Base-by-base conservation (phyloP, 2,329 filamentous ascomycete genomes). In the Aspergillus pseudoviridinutans region DNA sequence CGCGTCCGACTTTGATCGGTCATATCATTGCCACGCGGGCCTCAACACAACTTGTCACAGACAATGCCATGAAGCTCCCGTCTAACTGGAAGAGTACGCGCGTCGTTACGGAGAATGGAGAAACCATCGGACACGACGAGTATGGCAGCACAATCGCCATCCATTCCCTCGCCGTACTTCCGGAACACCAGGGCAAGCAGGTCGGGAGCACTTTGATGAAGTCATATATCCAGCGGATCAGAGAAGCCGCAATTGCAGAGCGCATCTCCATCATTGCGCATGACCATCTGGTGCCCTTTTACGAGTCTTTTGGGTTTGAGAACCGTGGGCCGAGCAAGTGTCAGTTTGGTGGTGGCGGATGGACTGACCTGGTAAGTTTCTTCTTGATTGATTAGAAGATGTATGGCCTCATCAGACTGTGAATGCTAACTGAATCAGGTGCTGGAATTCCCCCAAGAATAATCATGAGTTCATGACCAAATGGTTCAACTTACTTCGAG, bases 141-240 rank as follows among this genome's bases (percentile, higher is more conserved):
- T 78, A 79, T 17, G 91, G 91, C 42, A 77, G 85, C 47, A 95
- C 90, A 0, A 82, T 96, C 55, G 90, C 86, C 55, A 77, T 96
- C 51, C 92, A 97, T 74, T 93, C 90, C 0, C 80, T 97, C 4
- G 90, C 89, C 20, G 87, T 96, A 5, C 80, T 89, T 55, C 91
- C 90, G 0, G 84, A 87, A 58, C 85, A 91, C 56, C 90, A 94
- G 63, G 81, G 84, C 35, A 85, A 86, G 57, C 89, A 90, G 1
- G 79, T 96, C 2, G 92, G 90, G 17, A 86, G 83, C 61, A 85
- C 87, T 22, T 76, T 95, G 58, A 80, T 96, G 77, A 87, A 85
- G 72, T 83, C 87, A 3, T 96, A 92, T 68, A 80, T 92, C 55
- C 87, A 92, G 70, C 84, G 90, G 54, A 88, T 94, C 75, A 86